phyloP scores from a whole-genome alignment of 306 rosid species.

The Fagus crenata region DNA sequence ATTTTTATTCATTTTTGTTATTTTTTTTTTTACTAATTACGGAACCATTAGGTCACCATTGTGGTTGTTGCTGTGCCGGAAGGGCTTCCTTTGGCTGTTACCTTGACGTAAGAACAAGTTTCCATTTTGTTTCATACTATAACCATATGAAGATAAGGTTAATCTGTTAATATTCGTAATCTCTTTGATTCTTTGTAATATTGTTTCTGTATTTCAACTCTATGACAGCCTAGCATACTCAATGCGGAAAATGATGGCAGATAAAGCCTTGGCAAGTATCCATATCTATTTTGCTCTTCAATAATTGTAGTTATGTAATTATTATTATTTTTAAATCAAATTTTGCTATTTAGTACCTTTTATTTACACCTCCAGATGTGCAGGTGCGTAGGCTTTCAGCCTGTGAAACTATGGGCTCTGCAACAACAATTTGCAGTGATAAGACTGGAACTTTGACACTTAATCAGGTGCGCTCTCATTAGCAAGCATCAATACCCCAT shows the following conservation, averaged over 20 bases:
- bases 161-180: constrained; percentile 10
- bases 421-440: constrained; percentile 97
- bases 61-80: constrained; percentile 99
- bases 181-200: constrained; percentile 28
- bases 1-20: neutral
- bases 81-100: constrained; percentile 98
- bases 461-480: constrained; percentile 55
- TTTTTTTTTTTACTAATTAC: constrained; percentile 31
- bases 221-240: constrained; percentile 84
- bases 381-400: constrained; percentile 97
- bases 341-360: constrained; percentile 14
- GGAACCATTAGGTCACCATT: constrained; percentile 84
- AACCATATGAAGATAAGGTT: constrained; percentile 13
- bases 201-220: constrained; percentile 22
- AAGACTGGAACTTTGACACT: constrained; percentile 97
- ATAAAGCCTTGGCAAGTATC: constrained; percentile 82
- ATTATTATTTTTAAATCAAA: constrained; percentile 19
- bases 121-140: constrained; percentile 19
- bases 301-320: neutral
- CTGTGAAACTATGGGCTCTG: constrained; percentile 99
- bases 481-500: constrained; percentile 17
- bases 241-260: constrained; percentile 99
- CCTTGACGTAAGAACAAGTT: constrained; percentile 74
- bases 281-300: constrained; percentile 12
- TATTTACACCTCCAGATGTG: constrained; percentile 33